These are phyloP conservation scores for Digitaria exilis DNA, from an alignment of 202 grass and related monocot genomes.

Conservation along the genomic window DNA sequence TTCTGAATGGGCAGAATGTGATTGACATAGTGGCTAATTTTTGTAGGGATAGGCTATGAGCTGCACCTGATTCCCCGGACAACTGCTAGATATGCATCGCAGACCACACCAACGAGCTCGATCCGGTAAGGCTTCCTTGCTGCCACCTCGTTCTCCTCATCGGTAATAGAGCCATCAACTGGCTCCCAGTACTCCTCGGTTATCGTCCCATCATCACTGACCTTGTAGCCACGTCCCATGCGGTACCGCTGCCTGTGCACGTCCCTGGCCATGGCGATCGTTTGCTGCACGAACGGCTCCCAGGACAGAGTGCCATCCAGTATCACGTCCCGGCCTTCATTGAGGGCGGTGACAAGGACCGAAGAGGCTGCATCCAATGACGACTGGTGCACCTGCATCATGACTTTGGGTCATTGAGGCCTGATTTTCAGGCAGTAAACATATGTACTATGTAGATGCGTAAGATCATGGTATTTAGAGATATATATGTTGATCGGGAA, in stretches of 20 bases:
- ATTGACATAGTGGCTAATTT: not conserved
- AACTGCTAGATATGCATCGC: conserved; percentile 83
- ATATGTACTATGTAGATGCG: not conserved
- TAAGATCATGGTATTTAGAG: not conserved
- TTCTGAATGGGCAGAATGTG: not conserved
- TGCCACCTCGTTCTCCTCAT: conserved; percentile 24
- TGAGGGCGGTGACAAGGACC: conserved; percentile 85
- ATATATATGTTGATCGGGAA: no score
- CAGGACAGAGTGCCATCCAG: conserved; percentile 95
- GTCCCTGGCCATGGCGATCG: conserved; percentile 73
- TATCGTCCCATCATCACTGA: conserved; percentile 64
- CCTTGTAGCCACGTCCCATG: conserved; percentile 92
- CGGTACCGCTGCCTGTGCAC: conserved; percentile 83
- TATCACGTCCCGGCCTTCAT: conserved; percentile 92
- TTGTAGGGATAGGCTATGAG: conserved; percentile 1
- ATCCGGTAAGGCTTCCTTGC: conserved; percentile 79
- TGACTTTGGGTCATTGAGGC: not conserved
- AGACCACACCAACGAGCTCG: conserved; percentile 84
- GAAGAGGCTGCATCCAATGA: conserved; percentile 86
- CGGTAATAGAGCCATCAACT: conserved; percentile 17
- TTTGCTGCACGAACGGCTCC: conserved; percentile 89
- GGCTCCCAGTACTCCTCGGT: conserved; percentile 94
- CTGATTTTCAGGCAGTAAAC: not conserved
- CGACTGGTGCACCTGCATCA: conserved; percentile 85
- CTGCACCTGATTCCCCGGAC: conserved; percentile 84